These are phyloP conservation scores for Biscogniauxia mediterranea DNA, from an alignment of 2,329 filamentous ascomycete species.

Conservation along the genomic window DNA sequence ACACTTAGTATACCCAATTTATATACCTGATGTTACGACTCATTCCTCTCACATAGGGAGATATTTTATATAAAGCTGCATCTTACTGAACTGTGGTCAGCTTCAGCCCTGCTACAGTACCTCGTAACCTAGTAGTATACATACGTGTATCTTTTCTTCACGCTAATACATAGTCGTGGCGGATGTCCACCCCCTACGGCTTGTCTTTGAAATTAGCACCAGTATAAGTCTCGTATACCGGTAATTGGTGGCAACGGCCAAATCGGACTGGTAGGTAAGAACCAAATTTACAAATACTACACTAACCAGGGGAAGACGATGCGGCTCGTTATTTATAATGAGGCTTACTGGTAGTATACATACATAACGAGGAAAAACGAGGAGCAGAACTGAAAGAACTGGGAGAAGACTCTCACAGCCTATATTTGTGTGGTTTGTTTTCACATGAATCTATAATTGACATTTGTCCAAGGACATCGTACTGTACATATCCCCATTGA, in stretches of 20 bases:
- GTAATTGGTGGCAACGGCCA: background rate
- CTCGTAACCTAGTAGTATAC: too few relatives aligned
- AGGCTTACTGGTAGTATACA: too few relatives aligned
- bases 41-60: too few relatives aligned
- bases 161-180: background rate
- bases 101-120: too few relatives aligned
- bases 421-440: background rate
- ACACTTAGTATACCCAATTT: too few relatives aligned
- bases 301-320: background rate
- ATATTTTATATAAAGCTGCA: too few relatives aligned
- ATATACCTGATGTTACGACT: too few relatives aligned
- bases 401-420: background rate
- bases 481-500: background rate
- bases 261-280: too few relatives aligned
- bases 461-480: background rate
- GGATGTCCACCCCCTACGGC: background rate
- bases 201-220: background rate
- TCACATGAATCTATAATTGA: background rate
- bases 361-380: background rate
- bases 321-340: background rate
- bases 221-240: background rate
- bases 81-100: background rate
- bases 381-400: background rate
- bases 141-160: background rate
- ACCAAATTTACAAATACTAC: too few relatives aligned